These are phyloP conservation scores for Arabis hirsuta DNA, from an alignment of 345 rosid species.

Conservation along the genomic window DNA sequence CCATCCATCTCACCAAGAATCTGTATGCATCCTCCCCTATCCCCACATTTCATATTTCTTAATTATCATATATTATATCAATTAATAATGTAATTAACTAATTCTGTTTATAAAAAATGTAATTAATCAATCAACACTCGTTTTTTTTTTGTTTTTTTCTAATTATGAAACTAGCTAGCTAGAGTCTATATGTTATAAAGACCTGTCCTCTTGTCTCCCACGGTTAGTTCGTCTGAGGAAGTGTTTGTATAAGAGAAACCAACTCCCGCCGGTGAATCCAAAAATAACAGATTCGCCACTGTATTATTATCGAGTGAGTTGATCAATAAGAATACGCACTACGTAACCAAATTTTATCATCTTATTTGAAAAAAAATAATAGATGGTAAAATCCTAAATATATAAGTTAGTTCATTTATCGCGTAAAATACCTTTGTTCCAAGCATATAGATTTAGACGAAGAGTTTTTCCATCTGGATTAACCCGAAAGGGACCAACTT, in stretches of 20 bases:
- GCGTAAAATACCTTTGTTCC: constrained; percentile 64
- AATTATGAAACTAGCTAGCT: not conserved
- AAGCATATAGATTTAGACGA: constrained; percentile 59
- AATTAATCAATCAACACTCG: not conserved
- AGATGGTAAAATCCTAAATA: too few species aligned
- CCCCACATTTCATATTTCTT: constrained; percentile 27
- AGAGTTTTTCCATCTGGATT: constrained; percentile 64
- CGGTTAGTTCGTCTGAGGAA: constrained; percentile 52
- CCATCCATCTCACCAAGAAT: constrained; percentile 70
- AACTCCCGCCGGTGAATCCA: constrained; percentile 93
- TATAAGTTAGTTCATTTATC: too few species aligned
- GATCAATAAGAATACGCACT: not conserved
- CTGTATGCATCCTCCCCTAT: constrained; percentile 71
- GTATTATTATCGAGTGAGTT: constrained; percentile 6
- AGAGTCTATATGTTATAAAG: not conserved
- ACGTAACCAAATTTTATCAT: too few species aligned
- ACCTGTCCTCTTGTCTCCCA: constrained; percentile 92
- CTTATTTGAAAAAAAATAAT: too few species aligned
- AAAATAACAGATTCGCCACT: constrained; percentile 82
- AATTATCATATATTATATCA: not conserved
- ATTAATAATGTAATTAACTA: not conserved
- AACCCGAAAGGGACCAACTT: constrained; percentile 88
- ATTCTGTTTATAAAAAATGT: too few species aligned
- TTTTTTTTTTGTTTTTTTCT: not conserved
- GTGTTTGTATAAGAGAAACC: constrained; percentile 85